Conservation (phyloP, 768 basidiomycete species). For the Russula foetens region DNA sequence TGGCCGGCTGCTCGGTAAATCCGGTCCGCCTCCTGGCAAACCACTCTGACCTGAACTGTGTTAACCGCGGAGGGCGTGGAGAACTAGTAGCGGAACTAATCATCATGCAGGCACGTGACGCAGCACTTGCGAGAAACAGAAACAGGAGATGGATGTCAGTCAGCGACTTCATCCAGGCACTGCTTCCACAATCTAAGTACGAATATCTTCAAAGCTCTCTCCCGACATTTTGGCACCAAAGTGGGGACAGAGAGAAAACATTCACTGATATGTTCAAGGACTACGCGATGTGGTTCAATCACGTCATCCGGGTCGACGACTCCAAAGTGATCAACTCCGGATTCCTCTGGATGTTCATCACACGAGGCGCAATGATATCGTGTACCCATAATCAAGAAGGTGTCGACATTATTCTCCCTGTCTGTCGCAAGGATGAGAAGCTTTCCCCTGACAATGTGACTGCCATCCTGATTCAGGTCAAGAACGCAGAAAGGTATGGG, state of each 20-base stretch:
- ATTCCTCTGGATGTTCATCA: neutral
- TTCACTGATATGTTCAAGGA: neutral
- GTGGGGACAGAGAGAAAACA: too few relatives aligned
- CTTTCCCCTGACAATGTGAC: neutral
- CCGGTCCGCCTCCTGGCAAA: too few relatives aligned
- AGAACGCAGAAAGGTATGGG: neutral
- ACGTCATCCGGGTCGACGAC: neutral
- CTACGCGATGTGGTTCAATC: neutral
- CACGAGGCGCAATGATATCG: neutral
- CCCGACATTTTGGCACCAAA: too few relatives aligned
- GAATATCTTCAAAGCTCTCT: too few relatives aligned
- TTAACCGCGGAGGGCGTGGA: too few relatives aligned
- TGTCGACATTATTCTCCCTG: too few relatives aligned
- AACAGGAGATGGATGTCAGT: neutral
- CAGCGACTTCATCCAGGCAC: neutral
- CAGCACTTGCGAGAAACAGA: neutral
- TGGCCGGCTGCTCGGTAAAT: neutral
- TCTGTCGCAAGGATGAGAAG: too few relatives aligned
- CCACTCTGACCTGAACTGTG: too few relatives aligned
- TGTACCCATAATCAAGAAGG: neutral
- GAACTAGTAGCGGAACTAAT: neutral
- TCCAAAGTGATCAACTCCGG: neutral
- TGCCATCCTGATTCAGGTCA: neutral
- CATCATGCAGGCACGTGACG: neutral
- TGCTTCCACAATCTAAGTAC: neutral